Evolutionary conservation across 2,329 filamentous ascomycete genomes (phyloP), one percentile per base, ranked within the genome.

Genomic region (Berkeleyomyces rouxiae): DNA sequence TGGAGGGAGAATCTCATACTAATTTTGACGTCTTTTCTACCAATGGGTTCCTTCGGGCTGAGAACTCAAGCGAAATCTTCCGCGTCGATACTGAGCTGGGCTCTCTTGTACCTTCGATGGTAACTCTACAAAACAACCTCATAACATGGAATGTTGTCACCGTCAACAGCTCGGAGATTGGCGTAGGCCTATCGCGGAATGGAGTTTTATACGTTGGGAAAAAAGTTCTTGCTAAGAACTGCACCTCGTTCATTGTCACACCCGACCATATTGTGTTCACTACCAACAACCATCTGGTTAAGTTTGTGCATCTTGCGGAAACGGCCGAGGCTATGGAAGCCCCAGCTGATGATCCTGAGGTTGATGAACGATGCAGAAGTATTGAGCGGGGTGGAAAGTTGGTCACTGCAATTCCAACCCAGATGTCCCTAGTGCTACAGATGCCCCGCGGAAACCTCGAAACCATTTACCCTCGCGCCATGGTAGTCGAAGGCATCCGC

Each of bases 391-490:
- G 93, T 13, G 90, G 88, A 2, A 85, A 84, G 58, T 79, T 99
- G 11, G 84, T 99, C 31, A 93, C 89, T 0, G 90, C 90, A 37
- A 91, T 96, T 73, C 92, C 93, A 1, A 88, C 89, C 3, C 87
- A 84, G 47, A 93, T 95, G 74, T 87, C 84, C 61, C 77, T 99
- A 7, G 82, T 95, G 0, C 77, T 99, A 3, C 93, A 99, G 71
- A 96, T 96, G 88, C 93, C 93, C 1, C 82, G 93, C 69, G 93
- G 93, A 23, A 99, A 99, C 68, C 76, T 97, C 1, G 93, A 99
- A 73, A 97, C 92, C 0, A 91, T 97, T 59, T 97, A 86, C 70
- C 93, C 93, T 13, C 82, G 93, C 65, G 92, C 92, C 11, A 85
- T 99, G 74, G 92, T 99, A 0, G 78, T 99, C 58, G 90, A 90